Conservation (phyloP, 164 flowering plant genomes). For the Liquidambar formosana region DNA sequence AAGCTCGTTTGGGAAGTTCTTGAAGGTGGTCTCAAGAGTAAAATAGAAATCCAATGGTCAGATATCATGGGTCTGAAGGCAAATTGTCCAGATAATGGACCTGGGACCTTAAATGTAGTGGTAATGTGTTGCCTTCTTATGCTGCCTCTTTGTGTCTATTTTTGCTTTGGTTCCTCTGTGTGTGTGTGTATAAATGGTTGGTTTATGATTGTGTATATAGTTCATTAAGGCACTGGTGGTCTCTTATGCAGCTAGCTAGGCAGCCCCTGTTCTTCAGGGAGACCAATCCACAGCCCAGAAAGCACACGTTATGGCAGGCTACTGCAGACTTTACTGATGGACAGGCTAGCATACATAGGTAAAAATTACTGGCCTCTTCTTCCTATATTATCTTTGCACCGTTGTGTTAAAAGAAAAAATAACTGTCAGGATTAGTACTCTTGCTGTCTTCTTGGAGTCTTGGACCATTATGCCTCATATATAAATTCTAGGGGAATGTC, state of each 20-base stretch:
- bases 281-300: constrained; percentile 90
- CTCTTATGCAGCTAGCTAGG: constrained; percentile 56
- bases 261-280: constrained; percentile 86
- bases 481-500: too few relatives aligned
- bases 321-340: constrained; percentile 82
- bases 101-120: constrained; percentile 71
- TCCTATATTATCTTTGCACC: too few relatives aligned
- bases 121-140: constrained; percentile 33
- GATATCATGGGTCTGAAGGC: constrained; percentile 81
- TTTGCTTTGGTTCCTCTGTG: neutral
- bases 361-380: neutral
- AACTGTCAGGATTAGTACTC: too few relatives aligned
- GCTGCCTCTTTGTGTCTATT: neutral
- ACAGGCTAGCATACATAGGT: constrained; percentile 75
- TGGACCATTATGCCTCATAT: too few relatives aligned
- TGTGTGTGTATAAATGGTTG: neutral
- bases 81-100: constrained; percentile 58
- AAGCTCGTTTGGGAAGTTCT: constrained; percentile 95
- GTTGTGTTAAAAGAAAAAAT: too few relatives aligned
- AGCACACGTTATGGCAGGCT: constrained; percentile 90
- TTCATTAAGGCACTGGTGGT: neutral
- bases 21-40: constrained; percentile 83
- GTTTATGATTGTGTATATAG: neutral
- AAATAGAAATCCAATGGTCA: constrained; percentile 92
- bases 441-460: too few relatives aligned